Base-by-base conservation (phyloP, 768 basidiomycete genomes). In the Leucogyrophana mollusca region DNA sequence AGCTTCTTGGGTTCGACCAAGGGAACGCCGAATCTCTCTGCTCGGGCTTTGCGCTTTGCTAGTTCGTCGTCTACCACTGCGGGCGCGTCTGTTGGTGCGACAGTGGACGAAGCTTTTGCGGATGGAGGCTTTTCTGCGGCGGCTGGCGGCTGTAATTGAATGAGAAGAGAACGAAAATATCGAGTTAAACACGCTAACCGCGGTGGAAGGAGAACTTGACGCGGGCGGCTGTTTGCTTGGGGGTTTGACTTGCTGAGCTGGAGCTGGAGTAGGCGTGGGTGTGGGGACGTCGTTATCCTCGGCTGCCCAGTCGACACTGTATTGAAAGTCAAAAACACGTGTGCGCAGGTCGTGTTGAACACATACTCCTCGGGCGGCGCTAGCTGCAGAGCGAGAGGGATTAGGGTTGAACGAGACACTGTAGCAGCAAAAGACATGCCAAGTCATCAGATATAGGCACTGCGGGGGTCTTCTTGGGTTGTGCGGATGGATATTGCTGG, bases 1-100 rank as follows among this genome's bases (percentile, higher is more conserved):
- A 68, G 41, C 37, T 61, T 50, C 4, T 58, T 47, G 21, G 76
- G 72, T 39, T 71, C 70, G 8, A 84, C 77, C 7, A 84, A 56
- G 3, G 82, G 76, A n/a, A 84, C 80, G 24, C 82, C 82, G 53
- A 88, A 87, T n/a, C 86, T 79, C 14, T 72, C 82, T 4, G 85
- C 85, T 34, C 86, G 79, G 34, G 73, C 69, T 57, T 68, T 78
- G 43, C 81, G 79, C 55, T 73, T 82, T 52, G 77, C 82, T 9
- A 72, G 62, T 43, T 86, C 85, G 20, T 64, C 46, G 48, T 83
- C 81, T 4, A 59, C 8, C 40, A 53, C 34, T 9, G 51, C 21
- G 10, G 50, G 25, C 17, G 43, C 4, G 22, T 35, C 48, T 3
- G 50, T 21, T 2, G 45, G 39, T 39, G n/a, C 11, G 32, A 20